Percentiles rank a stretch among this genome's conserved stretches.
Evolutionary conservation across 139 green algal genomes (phyloP).

Genomic region (Haematococcus sp.): DNA sequence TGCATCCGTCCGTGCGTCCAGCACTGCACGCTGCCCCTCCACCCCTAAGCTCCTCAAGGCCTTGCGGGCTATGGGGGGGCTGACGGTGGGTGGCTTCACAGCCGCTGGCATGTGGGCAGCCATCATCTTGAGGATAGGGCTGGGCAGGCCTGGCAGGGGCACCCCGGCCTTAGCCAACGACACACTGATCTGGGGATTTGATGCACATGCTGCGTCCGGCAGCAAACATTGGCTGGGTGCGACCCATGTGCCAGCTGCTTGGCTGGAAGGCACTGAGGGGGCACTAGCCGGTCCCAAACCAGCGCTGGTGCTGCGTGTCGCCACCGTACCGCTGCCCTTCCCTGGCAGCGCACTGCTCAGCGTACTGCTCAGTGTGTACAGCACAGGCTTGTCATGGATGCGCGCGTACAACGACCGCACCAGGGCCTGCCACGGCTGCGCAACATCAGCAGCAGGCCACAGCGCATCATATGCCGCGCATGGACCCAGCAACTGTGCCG

Average conservation of each 20-base stretch:
- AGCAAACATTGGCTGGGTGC: conserved; percentile 30
- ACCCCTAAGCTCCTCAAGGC: conserved; percentile 10
- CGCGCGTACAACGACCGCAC: conserved; percentile 37
- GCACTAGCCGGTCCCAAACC: no score
- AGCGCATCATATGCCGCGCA: conserved; percentile 38
- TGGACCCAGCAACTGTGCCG: conserved; percentile 46
- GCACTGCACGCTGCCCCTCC: background rate
- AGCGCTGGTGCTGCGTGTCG: no score
- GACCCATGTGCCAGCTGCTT: conserved; percentile 55
- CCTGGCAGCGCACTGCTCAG: background rate
- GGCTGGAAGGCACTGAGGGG: no score
- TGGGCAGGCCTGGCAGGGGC: conserved; percentile 31
- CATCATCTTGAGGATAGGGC: conserved; percentile 29
- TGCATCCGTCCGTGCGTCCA: background rate
- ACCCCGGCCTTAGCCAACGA: conserved; percentile 23
- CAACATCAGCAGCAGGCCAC: conserved; percentile 40
- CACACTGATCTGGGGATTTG: background rate
- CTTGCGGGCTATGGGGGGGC: conserved; percentile 17
- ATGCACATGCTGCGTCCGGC: background rate
- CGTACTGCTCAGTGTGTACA: conserved; percentile 17
- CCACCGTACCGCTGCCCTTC: conserved; percentile 12
- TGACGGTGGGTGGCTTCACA: conserved; percentile 17
- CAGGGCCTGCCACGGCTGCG: conserved; percentile 54
- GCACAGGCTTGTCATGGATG: conserved; percentile 27
- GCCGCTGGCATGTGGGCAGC: conserved; percentile 19